Evolutionary conservation across 257 asterid species (phyloP), one percentile per base, ranked within the genome.

Genomic region (Rehmannia glutinosa): DNA sequence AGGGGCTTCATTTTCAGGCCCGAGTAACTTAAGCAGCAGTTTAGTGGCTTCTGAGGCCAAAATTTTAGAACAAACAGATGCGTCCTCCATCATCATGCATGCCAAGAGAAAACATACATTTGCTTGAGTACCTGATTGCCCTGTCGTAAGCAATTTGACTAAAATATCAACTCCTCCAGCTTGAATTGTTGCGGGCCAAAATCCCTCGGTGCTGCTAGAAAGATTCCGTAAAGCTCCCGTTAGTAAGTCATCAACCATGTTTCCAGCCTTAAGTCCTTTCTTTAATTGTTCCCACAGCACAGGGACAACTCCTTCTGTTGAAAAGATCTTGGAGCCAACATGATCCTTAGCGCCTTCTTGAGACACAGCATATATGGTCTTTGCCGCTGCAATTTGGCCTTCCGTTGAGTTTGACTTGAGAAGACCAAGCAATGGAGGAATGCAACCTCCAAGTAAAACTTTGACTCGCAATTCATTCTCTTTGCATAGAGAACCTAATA

Each of bases 301-400:
- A 39, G 97, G 99, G 58, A 94, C 97, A 58, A 94, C 99, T 75
- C 96, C 96, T 87, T 94, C 99, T 32, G 99, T 94, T 54, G 96
- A 94, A 75, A 94, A 94, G 2, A 94, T 94, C 77, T 94, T 94
- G 53, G 97, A 94, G 58, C 99, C 97, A 38, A 94, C 95, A 59
- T 94, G 97, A 81, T 94, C 99, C 80, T 85, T 94, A 21, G 87
- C 86, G 56, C 95, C 99, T 41, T 87, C 99, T 85, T 90, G 96
- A 71, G 99, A 91, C 69, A 94, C 99, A 13, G 97, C 96, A 77
- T 81, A 78, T 79, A 94, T 88, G 52, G 99, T 94, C 78, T 91
- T 86, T 27, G 99, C 99, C 13, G 99, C 91, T 21, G 99, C 96
- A 68, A 94, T 81, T 75, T 88, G 97, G 68, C 96, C 94, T 70